Percentiles rank a stretch among this genome's conserved stretches.
These are phyloP conservation scores for Macrophomina phaseolina DNA, from an alignment of 2,329 filamentous ascomycete genomes.

Conservation along the genomic window DNA sequence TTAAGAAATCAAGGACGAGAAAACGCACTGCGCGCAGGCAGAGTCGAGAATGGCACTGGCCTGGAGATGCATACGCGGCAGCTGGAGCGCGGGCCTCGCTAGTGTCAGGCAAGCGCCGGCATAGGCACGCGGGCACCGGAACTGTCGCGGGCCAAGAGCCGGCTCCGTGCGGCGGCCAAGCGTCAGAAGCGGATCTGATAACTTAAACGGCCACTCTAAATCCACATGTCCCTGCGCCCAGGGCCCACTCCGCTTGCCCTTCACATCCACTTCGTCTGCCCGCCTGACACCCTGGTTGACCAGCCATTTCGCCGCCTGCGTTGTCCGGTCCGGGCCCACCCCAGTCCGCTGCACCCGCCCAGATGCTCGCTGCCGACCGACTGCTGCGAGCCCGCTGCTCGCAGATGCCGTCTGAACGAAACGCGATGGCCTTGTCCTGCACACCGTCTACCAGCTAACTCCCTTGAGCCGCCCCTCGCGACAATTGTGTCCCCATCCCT, in stretches of 20 bases:
- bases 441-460: not conserved
- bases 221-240: not conserved
- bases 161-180: not conserved
- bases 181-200: conserved; percentile 23
- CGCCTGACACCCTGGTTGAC: conserved; percentile 1
- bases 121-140: conserved; percentile 6
- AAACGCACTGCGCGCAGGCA: not conserved
- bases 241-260: not conserved
- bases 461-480: not conserved
- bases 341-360: not conserved
- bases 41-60: not conserved
- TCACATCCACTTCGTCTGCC: not conserved
- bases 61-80: not conserved
- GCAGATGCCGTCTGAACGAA: not conserved
- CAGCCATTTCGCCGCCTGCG: not conserved
- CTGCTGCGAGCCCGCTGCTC: not conserved
- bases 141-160: not conserved
- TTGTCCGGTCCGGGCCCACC: not conserved
- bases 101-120: not conserved
- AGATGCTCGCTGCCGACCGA: not conserved
- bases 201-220: conserved; percentile 22
- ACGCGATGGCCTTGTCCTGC: not conserved
- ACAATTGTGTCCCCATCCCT: not conserved
- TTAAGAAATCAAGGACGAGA: not conserved
- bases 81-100: not conserved